Conservation (phyloP, 1,139 yeast genomes). For the Starmera stellimalicola region DNA sequence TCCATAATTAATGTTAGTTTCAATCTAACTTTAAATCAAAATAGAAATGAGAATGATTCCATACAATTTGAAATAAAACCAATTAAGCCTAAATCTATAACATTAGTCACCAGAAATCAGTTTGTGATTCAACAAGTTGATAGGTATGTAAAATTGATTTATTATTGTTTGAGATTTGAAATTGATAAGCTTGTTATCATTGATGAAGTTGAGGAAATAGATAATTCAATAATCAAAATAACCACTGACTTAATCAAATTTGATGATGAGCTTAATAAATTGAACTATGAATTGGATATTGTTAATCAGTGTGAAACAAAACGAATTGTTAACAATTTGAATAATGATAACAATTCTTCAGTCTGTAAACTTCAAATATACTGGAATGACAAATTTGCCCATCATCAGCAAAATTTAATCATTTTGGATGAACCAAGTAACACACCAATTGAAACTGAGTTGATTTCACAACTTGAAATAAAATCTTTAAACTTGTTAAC, state of each 20-base stretch:
- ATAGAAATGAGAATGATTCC: no score
- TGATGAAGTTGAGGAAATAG: not conserved
- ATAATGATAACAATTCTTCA: not conserved
- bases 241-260: not conserved
- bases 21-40: no score
- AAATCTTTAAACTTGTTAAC: no score
- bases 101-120: not conserved
- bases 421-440: no score
- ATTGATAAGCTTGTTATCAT: not conserved
- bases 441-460: no score
- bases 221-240: not conserved
- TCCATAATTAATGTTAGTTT: no score
- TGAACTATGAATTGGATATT: not conserved
- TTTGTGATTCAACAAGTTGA: not conserved
- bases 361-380: not conserved
- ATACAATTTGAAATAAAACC: no score
- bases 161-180: not conserved
- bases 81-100: not conserved
- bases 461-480: no score
- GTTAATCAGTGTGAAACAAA: not conserved
- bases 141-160: not conserved
- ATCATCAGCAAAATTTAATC: no score
- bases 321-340: not conserved
- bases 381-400: slow-evolving; percentile 1
- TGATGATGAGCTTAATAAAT: not conserved